Evolutionary conservation across 2,329 filamentous ascomycete genomes (phyloP).

Genomic region (Apiospora hydei): DNA sequence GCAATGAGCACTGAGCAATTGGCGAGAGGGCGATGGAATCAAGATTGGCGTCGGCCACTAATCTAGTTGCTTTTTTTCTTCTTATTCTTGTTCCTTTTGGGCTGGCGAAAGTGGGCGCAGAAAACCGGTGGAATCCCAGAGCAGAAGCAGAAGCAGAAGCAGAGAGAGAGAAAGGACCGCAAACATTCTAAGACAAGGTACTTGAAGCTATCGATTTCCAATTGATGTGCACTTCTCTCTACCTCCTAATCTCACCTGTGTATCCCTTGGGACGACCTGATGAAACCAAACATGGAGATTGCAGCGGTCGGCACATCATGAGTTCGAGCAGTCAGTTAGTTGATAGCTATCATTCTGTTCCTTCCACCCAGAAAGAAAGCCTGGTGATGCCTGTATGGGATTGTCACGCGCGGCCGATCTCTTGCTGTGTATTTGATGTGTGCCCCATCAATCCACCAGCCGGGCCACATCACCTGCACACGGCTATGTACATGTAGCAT

Average conservation of each 20-base stretch:
- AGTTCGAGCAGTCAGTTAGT: too few species aligned
- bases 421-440: background rate
- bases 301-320: too few species aligned
- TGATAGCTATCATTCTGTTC: background rate
- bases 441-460: background rate
- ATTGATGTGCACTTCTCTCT: background rate
- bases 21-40: background rate
- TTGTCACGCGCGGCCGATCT: slow-evolving; percentile 19
- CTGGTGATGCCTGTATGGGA: slow-evolving; percentile 6
- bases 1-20: background rate
- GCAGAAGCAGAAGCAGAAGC: background rate
- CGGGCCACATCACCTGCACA: slow-evolving; percentile 19
- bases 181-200: slow-evolving; percentile 2
- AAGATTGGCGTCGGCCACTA: slow-evolving; percentile 19
- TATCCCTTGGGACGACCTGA: background rate
- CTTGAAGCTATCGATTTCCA: background rate
- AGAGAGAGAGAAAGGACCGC: background rate
- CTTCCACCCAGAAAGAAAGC: background rate
- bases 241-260: background rate
- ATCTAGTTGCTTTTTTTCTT: slow-evolving; percentile 11
- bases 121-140: background rate
- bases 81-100: background rate
- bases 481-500: slow-evolving; percentile 16
- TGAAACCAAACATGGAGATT: background rate
- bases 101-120: slow-evolving; percentile 15